phyloP scores from a whole-genome alignment of 352 stramenopile species.

The Phytophthora foliorum region DNA sequence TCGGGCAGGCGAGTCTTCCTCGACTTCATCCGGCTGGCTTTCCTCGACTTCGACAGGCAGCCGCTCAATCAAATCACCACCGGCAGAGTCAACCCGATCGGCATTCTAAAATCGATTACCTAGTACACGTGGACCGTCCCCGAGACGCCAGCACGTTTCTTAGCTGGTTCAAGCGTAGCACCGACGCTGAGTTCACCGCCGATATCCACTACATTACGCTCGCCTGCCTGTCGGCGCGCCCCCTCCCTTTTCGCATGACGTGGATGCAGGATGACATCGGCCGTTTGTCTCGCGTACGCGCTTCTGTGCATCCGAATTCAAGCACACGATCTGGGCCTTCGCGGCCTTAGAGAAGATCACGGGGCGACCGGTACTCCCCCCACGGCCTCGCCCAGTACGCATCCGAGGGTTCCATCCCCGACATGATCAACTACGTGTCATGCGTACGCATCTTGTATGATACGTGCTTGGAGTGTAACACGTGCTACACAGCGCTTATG shows the following conservation, averaged over 20 bases:
- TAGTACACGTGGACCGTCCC: conserved; percentile 71
- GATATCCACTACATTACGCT: conserved; percentile 97
- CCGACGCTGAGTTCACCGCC: conserved; percentile 72
- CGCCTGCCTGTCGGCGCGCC: conserved; percentile 93
- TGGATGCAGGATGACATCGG: conserved; percentile 95
- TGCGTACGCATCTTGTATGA: conserved; percentile 88
- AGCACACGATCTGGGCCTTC: conserved; percentile 84
- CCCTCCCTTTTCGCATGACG: conserved; percentile 91
- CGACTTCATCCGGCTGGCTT: too few relatives aligned
- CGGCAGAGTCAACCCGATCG: too few relatives aligned
- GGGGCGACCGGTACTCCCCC: conserved; percentile 63
- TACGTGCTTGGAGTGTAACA: conserved; percentile 71
- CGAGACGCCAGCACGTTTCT: conserved; percentile 74
- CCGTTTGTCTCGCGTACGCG: conserved; percentile 83
- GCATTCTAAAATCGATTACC: too few relatives aligned
- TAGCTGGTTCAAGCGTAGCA: conserved; percentile 77
- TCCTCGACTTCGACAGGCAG: too few relatives aligned
- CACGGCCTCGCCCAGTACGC: conserved; percentile 73
- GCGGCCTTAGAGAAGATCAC: conserved; percentile 71
- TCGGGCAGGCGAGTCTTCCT: too few relatives aligned
- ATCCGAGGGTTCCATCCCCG: conserved; percentile 65
- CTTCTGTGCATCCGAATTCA: conserved; percentile 70
- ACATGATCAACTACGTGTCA: conserved; percentile 70
- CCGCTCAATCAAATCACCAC: too few relatives aligned
- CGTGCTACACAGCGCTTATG: conserved; percentile 91